Evolutionary conservation across 2,329 filamentous ascomycete genomes (phyloP).

Genomic region (Nannizziopsis barbatae): DNA sequence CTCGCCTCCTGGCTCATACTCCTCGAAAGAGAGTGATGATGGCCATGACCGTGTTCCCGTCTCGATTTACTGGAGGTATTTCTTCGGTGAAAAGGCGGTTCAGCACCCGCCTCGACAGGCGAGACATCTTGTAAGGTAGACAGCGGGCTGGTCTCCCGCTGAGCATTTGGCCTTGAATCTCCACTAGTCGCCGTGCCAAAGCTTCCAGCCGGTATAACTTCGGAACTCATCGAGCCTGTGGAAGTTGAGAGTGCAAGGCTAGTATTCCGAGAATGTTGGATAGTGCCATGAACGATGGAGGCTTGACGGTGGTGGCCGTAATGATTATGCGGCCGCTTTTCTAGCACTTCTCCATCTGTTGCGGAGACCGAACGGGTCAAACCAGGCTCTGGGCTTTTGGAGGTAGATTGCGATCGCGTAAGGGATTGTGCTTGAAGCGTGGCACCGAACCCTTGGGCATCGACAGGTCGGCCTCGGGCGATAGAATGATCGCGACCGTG

Average conservation of each 20-base stretch:
- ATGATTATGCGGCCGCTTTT: conserved; percentile 37
- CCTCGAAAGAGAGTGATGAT: conserved; percentile 65
- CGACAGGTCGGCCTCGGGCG: conserved; percentile 33
- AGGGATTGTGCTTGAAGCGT: conserved; percentile 27
- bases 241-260: conserved; percentile 53
- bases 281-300: conserved; percentile 81
- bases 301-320: conserved; percentile 93
- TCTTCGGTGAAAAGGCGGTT: conserved; percentile 26
- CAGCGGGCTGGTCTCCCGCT: conserved; percentile 26
- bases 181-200: conserved; percentile 43
- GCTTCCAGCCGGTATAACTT: conserved; percentile 64
- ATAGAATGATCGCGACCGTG: conserved; percentile 37
- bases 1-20: conserved; percentile 64
- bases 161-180: conserved; percentile 30
- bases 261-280: conserved; percentile 82
- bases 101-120: conserved; percentile 19
- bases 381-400: conserved; percentile 33
- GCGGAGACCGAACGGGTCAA: conserved; percentile 26
- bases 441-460: conserved; percentile 27
- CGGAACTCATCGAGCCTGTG: conserved; percentile 73
- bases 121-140: conserved; percentile 30
- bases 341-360: conserved; percentile 28
- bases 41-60: conserved; percentile 56
- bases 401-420: conserved; percentile 33
- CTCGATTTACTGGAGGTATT: conserved; percentile 53